Evolutionary conservation across 352 stramenopile species (phyloP).

Genomic region (Phytophthora citrophthora): DNA sequence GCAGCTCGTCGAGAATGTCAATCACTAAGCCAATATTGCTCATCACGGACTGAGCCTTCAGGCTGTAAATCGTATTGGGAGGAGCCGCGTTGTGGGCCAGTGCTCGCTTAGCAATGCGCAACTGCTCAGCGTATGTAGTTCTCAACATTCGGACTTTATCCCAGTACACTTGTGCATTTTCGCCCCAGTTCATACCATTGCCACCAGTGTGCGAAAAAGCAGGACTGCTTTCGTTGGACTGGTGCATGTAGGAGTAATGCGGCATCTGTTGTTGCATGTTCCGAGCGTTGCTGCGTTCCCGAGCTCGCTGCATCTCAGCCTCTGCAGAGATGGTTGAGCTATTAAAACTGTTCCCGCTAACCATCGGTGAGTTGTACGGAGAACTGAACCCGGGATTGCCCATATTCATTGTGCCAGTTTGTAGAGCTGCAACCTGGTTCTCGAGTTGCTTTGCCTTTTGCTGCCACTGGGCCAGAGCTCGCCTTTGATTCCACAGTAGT

Average conservation of each 20-base stretch:
- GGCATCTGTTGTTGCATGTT: slow-evolving; percentile 30
- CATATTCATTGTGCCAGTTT: slow-evolving; percentile 25
- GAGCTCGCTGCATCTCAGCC: slow-evolving; percentile 58
- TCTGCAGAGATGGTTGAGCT: slow-evolving; percentile 41
- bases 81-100: slow-evolving; percentile 70
- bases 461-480: slow-evolving; percentile 70
- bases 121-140: slow-evolving; percentile 46
- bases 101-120: slow-evolving; percentile 70
- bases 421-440: slow-evolving; percentile 41
- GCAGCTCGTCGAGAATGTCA: slow-evolving; percentile 58
- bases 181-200: slow-evolving; percentile 12
- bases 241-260: slow-evolving; percentile 28
- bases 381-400: slow-evolving; percentile 25
- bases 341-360: slow-evolving; percentile 28
- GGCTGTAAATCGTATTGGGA: slow-evolving; percentile 63
- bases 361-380: slow-evolving; percentile 48
- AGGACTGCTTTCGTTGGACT: slow-evolving; percentile 14
- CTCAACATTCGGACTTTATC: slow-evolving; percentile 70
- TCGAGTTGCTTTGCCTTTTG: slow-evolving; percentile 57
- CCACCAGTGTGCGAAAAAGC: slow-evolving; percentile 22
- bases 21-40: slow-evolving; percentile 81
- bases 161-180: slow-evolving; percentile 71
- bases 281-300: slow-evolving; percentile 42
- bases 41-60: slow-evolving; percentile 83
- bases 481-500: slow-evolving; percentile 75